Conservation (phyloP, 768 basidiomycete species). For the Naganishia randhawae region DNA sequence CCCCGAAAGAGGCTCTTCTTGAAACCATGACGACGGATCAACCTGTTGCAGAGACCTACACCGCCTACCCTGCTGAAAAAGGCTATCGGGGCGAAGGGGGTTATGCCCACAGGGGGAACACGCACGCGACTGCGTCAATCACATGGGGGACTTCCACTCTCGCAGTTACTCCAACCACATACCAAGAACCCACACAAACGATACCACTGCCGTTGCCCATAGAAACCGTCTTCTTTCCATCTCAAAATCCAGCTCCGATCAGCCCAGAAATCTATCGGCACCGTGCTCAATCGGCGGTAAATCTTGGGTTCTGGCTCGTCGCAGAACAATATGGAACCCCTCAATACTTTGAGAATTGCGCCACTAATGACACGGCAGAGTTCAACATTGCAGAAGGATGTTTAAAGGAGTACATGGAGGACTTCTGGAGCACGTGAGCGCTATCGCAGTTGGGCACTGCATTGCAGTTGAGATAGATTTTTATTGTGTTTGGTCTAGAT, state of each 20-base stretch:
- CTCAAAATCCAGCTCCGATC: neutral
- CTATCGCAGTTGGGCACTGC: neutral
- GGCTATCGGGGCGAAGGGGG: conserved; percentile 15
- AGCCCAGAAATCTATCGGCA: conserved; percentile 54
- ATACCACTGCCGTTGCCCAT: neutral
- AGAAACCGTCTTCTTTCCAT: too few species aligned
- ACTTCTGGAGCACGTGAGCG: conserved; percentile 39
- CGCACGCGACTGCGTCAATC: neutral
- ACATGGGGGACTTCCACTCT: neutral
- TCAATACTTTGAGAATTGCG: conserved; percentile 57
- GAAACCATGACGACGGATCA: neutral
- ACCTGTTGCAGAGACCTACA: neutral
- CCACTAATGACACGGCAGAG: conserved; percentile 56
- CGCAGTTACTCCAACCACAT: neutral
- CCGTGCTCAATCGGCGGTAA: conserved; percentile 63
- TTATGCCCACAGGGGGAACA: neutral
- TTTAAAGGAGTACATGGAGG: conserved; percentile 33
- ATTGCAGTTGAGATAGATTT: neutral
- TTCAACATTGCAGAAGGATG: conserved; percentile 60
- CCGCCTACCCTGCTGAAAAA: neutral
- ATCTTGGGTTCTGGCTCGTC: conserved; percentile 69
- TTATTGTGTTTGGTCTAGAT: conserved; percentile 30
- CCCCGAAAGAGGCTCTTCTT: neutral
- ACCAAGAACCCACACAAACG: neutral
- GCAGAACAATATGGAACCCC: conserved; percentile 73